Evolutionary conservation across 2,329 filamentous ascomycete genomes (phyloP), one percentile per base, ranked within the genome.

Genomic region (Nothopassalora personata): DNA sequence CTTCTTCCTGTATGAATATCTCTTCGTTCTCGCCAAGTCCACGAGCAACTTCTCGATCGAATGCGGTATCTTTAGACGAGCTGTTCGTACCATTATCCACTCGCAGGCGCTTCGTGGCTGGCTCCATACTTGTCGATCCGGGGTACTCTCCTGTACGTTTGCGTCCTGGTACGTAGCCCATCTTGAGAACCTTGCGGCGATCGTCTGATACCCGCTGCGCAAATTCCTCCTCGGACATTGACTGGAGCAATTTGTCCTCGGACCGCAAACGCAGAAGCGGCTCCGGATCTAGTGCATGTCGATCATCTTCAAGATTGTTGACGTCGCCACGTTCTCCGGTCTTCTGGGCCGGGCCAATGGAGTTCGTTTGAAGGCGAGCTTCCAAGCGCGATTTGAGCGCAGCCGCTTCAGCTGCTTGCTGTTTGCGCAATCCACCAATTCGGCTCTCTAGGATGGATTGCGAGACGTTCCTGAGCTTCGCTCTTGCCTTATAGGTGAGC

Each of bases 21-120:
- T 99, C 94, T 73, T 99, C 94, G 69, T 96, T 91, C 70, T 97
- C 94, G 61, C 87, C 86, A 9, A 99, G 85, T 1, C 94, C 94
- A 62, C 91, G 87, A 19, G 94, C 93, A 49, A 95, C 89, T 74
- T 97, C 94, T 53, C 92, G 86, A 69, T 97, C 92, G 72, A 71
- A 72, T 34, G 57, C 56, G 43, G 58, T 53, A 27, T 54, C 27
- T 50, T 43, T 61, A 28, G 47, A 61, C 13, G 59, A 51, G 28
- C 49, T 55, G 48, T 46, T 45, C 30, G 58, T 58, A 27, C 62
- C 63, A 28, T 60, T 62, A 15, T 66, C 67, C 1, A 65, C 68
- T 9, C 68, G 66, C 48, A 64, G 59, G 30, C 69, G 70, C 54
- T 71, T 71, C n/a, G 65, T 54, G 15, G 56, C 45, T 13, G 59